phyloP scores from a whole-genome alignment of 495 filamentous ascomycete species.

The Aspergillus haitiensis region DNA sequence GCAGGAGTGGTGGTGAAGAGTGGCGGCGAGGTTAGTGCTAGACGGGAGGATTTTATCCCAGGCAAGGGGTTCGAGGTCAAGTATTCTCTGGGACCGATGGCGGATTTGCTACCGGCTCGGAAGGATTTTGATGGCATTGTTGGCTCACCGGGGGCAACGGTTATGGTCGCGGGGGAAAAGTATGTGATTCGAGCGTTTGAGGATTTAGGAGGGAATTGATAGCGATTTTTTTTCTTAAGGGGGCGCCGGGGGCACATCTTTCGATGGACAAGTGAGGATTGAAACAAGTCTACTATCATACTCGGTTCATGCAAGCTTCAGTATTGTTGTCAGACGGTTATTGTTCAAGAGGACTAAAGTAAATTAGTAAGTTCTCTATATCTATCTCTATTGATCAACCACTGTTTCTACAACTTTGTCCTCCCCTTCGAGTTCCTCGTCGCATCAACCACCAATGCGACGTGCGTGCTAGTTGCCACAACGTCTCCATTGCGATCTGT shows the following conservation, averaged over 20 bases:
- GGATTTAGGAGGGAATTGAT: no score
- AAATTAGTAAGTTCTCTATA: background rate
- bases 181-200: no score
- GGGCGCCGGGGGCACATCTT: no score
- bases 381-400: background rate
- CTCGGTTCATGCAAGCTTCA: no score
- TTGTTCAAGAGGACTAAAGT: no score
- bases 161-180: conserved; percentile 26
- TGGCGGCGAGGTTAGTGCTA: conserved; percentile 36
- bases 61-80: conserved; percentile 28
- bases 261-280: no score
- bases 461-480: conserved; percentile 54
- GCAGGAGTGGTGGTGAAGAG: conserved; percentile 28
- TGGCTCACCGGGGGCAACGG: conserved; percentile 24
- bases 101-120: conserved; percentile 30
- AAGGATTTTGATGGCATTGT: conserved; percentile 18
- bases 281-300: no score
- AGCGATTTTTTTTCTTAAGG: no score
- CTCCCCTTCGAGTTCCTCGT: conserved; percentile 5
- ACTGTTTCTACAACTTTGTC: background rate
- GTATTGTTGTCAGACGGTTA: no score
- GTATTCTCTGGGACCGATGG: conserved; percentile 31
- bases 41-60: conserved; percentile 38
- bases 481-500: conserved; percentile 47
- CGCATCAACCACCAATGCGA: conserved; percentile 39